Conservation (phyloP, 345 rosid species). For the Capsella bursapastoris region DNA sequence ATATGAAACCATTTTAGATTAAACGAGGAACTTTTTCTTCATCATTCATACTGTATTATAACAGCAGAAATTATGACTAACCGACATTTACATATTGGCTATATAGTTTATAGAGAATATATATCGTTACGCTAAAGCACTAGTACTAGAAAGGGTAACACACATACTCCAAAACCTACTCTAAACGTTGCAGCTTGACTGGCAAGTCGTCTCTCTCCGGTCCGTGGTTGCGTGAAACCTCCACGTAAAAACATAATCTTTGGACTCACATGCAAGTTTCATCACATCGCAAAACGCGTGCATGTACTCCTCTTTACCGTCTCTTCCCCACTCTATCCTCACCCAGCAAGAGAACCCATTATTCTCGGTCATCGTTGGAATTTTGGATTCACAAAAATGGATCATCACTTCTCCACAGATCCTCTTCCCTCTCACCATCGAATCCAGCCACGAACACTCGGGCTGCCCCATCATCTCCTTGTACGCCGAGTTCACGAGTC, state of each 20-base stretch:
- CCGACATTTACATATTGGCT: conserved; percentile 37
- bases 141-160: not conserved
- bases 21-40: conserved; percentile 3
- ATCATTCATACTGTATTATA: not conserved
- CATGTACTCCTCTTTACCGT: conserved; percentile 54
- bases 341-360: conserved; percentile 88
- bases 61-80: conserved; percentile 23
- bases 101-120: not conserved
- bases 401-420: conserved; percentile 86
- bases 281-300: conserved; percentile 73
- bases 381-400: conserved; percentile 47
- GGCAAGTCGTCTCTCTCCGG: conserved; percentile 47
- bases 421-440: conserved; percentile 64
- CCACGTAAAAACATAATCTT: conserved; percentile 75
- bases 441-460: conserved; percentile 87
- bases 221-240: conserved; percentile 61
- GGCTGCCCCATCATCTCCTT: conserved; percentile 98
- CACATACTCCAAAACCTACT: conserved; percentile 26
- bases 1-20: not conserved
- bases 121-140: conserved; percentile 12
- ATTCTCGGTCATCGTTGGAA: conserved; percentile 40
- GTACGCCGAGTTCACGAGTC: conserved; percentile 86
- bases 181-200: conserved; percentile 41
- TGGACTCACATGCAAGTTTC: conserved; percentile 63
- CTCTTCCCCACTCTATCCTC: conserved; percentile 80